Evolutionary conservation across 2,329 filamentous ascomycete species (phyloP).

Genomic region (Cytospora leucostoma): DNA sequence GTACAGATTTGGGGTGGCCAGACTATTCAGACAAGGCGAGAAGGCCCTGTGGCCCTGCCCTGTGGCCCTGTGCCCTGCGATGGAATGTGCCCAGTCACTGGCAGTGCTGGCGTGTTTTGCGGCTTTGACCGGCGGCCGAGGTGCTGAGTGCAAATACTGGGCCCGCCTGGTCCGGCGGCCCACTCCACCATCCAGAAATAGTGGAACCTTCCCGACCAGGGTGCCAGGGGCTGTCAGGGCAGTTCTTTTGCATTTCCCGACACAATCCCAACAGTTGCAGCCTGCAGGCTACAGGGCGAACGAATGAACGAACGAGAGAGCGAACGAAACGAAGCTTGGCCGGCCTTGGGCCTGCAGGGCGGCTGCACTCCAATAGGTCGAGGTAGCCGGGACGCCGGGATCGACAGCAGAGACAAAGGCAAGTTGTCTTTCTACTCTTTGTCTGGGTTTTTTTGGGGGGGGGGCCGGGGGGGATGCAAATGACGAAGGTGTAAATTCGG

Average conservation of each 20-base stretch:
- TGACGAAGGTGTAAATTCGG: background rate
- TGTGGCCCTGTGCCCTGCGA: background rate
- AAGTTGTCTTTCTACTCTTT: background rate
- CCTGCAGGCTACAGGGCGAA: constrained; percentile 4
- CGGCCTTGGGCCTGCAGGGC: constrained; percentile 10
- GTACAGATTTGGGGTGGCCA: constrained; percentile 8
- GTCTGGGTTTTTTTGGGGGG: background rate
- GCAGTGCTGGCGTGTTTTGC: constrained; percentile 12
- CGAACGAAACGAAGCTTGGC: background rate
- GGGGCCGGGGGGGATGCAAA: background rate
- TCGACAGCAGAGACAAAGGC: constrained; percentile 14
- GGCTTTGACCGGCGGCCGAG: constrained; percentile 19
- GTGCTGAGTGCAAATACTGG: constrained; percentile 7
- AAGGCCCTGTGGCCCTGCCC: background rate
- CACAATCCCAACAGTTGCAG: background rate
- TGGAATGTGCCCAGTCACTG: constrained; percentile 7
- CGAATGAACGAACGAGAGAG: background rate
- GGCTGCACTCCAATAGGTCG: constrained; percentile 15
- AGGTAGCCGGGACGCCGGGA: constrained; percentile 19
- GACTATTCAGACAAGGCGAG: constrained; percentile 3
- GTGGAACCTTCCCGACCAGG: background rate
- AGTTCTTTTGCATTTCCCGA: constrained; percentile 4
- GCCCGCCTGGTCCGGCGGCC: constrained; percentile 1
- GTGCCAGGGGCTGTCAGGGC: background rate
- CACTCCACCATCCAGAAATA: background rate